Evolutionary conservation across 78 protist species (phyloP), one percentile per base, ranked within the genome.

Genomic region (Guillardia theta): DNA sequence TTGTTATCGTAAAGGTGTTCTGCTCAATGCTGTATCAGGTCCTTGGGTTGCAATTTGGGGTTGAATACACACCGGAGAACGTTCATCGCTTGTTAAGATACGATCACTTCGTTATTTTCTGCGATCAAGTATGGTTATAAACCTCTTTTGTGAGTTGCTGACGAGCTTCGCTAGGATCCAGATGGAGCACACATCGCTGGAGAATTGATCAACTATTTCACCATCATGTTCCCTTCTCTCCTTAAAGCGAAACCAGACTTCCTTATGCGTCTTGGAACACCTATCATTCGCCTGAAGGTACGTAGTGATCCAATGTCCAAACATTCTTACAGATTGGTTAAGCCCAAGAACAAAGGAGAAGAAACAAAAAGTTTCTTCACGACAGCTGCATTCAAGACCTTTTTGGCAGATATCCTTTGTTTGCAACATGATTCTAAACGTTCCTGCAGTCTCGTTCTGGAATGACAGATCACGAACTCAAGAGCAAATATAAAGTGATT

Each of bases 81-180:
- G 90, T 78, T 18, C 24, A 43, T 0, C 18, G 39, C 1, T 50
- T 78, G 50, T 50, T 78, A 10, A 45, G 90, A 3, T 78, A 78
- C 90, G 90, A 78, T 30, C 90, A 78, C 90, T 78, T 78, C 24
- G 90, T 78, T n/a, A 78, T 78, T 30, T 78, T 78, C 90, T 78
- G 90, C 48, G 90, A 78, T 30, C 90, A n/a, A n/a, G n/a, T n/a
- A n/a, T n/a, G n/a, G n/a, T n/a, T n/a, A n/a, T n/a, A n/a, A n/a
- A n/a, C n/a, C n/a, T n/a, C n/a, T n/a, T n/a, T n/a, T n/a, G n/a
- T n/a, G n/a, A n/a, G n/a, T n/a, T n/a, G n/a, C n/a, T n/a, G n/a
- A n/a, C n/a, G n/a, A n/a, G n/a, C n/a, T n/a, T n/a, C n/a, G n/a
- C n/a, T n/a, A 78, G 41, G 90, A 78, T 30, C 90, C 90, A 1